Evolutionary conservation across 2,329 filamentous ascomycete species (phyloP), one percentile per base, ranked within the genome.

Genomic region (Fusarium nanum): DNA sequence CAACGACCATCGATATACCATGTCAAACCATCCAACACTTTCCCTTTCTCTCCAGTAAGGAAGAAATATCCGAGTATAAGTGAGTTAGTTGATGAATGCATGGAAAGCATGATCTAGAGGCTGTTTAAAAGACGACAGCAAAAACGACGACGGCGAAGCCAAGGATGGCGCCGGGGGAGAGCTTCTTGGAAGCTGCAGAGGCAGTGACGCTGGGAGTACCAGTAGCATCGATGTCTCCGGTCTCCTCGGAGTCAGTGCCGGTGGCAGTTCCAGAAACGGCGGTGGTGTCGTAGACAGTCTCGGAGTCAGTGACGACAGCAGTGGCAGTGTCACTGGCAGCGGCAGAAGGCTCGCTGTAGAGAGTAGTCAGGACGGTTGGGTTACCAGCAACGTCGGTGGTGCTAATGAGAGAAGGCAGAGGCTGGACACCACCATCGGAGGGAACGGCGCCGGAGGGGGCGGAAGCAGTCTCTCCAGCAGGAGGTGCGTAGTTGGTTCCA

Each of bases 161-260:
- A 32, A 79, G 53, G 41, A 68, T 57, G 6, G 72, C 70, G n/a
- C 66, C 70, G 8, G 74, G 68, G 49, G 70, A 47, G 45, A 71
- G 65, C 37, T 70, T 65, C n/a, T 68, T 62, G 30, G 73, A 77
- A 25, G 75, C 78, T n/a, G 75, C 78, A 13, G 77, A 79, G 27
- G 78, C 71, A 28, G 76, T 75, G 42, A 77, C 75, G 10, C 74
- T 75, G 32, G 73, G 73, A 25, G 73, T 75, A 27, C 74, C 67
- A 22, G 76, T 72, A 41, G 77, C 67, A 61, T 71, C 69, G 30
- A 47, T 60, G 27, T 55, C 72, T 10, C 47, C 68, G 12, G 67
- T 64, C 13, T 56, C 62, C 6, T 64, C 70, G 23, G 69, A 73
- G 47, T 70, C 54, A 45, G 56, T 37, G 42, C 57, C 64, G 12